A percentile compares a stretch with the other conserved stretches of the same genome.
Conservation (phyloP, 805 yeast genomes). For the Metschnikowia peoriensis region DNA sequence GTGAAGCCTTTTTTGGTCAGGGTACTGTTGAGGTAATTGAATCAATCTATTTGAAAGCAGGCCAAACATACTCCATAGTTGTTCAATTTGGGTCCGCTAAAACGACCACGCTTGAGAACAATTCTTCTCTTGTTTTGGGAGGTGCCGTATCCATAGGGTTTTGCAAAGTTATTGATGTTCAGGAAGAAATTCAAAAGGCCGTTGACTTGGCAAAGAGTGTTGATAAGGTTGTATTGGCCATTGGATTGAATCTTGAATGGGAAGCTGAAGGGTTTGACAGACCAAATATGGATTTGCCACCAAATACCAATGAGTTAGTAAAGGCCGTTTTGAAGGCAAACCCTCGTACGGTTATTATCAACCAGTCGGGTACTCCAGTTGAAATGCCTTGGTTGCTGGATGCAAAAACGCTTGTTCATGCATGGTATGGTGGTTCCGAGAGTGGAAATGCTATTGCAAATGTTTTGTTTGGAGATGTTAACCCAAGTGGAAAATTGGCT, state of each 20-base stretch:
- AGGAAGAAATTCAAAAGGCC: slow-evolving; percentile 35
- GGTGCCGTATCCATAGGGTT: slow-evolving; percentile 23
- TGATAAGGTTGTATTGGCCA: slow-evolving; percentile 52
- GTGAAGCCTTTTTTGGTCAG: slow-evolving; percentile 13
- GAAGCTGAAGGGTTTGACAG: slow-evolving; percentile 64
- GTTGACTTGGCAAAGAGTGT: slow-evolving; percentile 46
- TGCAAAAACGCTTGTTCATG: slow-evolving; percentile 47
- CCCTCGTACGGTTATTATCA: slow-evolving; percentile 50
- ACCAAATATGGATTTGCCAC: slow-evolving; percentile 49
- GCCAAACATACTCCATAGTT: slow-evolving; percentile 6
- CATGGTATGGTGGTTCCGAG: slow-evolving; percentile 60
- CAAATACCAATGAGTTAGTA: slow-evolving; percentile 44
- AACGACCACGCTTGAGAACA: slow-evolving; percentile 11
- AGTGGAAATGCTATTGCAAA: slow-evolving; percentile 60
- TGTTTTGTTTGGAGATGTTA: slow-evolving; percentile 56
- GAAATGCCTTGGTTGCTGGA: slow-evolving; percentile 51
- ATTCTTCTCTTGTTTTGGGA: slow-evolving; percentile 28
- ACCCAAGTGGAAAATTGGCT: slow-evolving; percentile 60
- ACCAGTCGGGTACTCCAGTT: slow-evolving; percentile 63
- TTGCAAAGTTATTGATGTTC: slow-evolving; percentile 21
- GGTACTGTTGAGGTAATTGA: slow-evolving; percentile 13
- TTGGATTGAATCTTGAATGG: slow-evolving; percentile 55
- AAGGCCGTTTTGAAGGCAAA: slow-evolving; percentile 45
- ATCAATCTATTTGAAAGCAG: slow-evolving; percentile 9
- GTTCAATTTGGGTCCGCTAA: slow-evolving; percentile 13